These are phyloP conservation scores for Macroventuria anomochaeta DNA, from an alignment of 2,329 filamentous ascomycete genomes.

Conservation along the genomic window DNA sequence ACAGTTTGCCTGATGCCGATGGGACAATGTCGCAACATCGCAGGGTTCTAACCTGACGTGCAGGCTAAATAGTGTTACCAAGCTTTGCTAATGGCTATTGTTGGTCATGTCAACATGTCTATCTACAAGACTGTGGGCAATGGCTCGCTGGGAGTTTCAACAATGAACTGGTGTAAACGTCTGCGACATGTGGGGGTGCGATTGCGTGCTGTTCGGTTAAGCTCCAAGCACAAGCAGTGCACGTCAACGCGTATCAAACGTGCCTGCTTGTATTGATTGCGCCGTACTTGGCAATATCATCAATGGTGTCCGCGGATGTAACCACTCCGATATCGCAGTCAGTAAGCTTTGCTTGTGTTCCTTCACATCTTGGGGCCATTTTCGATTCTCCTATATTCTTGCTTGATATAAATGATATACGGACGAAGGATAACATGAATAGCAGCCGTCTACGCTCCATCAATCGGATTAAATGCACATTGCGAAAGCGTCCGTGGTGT, in stretches of 20 bases:
- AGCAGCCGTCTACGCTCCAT: too few relatives aligned
- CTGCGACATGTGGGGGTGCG: constrained; percentile 14
- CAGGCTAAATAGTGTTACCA: neutral
- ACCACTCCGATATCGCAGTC: neutral
- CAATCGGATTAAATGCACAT: constrained; percentile 34
- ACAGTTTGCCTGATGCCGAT: neutral
- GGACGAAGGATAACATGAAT: too few relatives aligned
- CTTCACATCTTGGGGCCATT: too few relatives aligned
- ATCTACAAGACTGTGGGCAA: neutral
- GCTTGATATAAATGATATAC: too few relatives aligned
- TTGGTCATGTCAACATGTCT: neutral
- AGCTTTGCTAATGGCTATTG: constrained; percentile 3
- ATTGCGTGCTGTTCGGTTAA: constrained; percentile 13
- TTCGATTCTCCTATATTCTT: too few relatives aligned
- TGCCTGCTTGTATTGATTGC: constrained; percentile 9
- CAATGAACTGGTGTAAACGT: neutral
- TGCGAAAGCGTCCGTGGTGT: constrained; percentile 46
- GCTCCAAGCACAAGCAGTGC: neutral
- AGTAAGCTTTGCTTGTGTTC: too few relatives aligned
- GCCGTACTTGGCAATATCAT: neutral
- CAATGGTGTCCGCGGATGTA: neutral
- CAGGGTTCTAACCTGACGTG: constrained; percentile 1
- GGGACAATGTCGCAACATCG: constrained; percentile 10
- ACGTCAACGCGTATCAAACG: constrained; percentile 44
- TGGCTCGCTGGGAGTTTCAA: neutral